Evolutionary conservation across 2,329 filamentous ascomycete genomes (phyloP), one percentile per base, ranked within the genome.

Genomic region (Calonectria leucothoes): DNA sequence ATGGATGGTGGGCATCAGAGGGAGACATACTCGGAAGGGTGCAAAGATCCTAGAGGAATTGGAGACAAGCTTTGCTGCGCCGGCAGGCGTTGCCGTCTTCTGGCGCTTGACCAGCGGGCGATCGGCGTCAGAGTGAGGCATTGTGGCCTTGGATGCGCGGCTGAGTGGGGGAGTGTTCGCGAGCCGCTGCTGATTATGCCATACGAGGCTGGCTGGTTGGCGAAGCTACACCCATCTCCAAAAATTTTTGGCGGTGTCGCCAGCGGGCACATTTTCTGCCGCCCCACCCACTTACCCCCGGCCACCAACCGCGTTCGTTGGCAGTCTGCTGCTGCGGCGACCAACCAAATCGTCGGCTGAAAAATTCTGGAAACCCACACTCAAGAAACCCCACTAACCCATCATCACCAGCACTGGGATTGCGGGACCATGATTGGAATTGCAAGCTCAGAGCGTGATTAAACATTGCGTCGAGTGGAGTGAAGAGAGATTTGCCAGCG

Each of bases 31-130:
- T 84, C 97, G 89, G 86, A 96, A 98, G 1, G 97, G 96, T 80
- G 96, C 94, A 88, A 99, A 98, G 78, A 98, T 95, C 82, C 92
- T 91, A 14, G 96, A 97, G 70, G 90, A 89, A 80, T 87, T 83
- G 68, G 80, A 77, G n/a, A 86, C 74, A 76, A 84, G 75, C 76
- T 87, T 81, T 55, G 85, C 77, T 80, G 84, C 66, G 70, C 84
- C 81, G 66, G 82, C 77, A 8, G 76, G 77, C 11, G 88, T 84
- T 75, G 72, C 66, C 48, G 80, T 81, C 86, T 93, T 95, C 85
- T 95, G 94, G 76, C 95, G 92, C 88, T 98, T 98, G 73, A 89
- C 89, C 78, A 93, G 85, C 68, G 92, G 94, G 72, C 88, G 86
- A 78, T 92, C 90, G 77, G 88, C 86, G 70, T 90, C 88, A 64